Base-by-base conservation (phyloP, 768 basidiomycete species). In the Psilocybe sp. region DNA sequence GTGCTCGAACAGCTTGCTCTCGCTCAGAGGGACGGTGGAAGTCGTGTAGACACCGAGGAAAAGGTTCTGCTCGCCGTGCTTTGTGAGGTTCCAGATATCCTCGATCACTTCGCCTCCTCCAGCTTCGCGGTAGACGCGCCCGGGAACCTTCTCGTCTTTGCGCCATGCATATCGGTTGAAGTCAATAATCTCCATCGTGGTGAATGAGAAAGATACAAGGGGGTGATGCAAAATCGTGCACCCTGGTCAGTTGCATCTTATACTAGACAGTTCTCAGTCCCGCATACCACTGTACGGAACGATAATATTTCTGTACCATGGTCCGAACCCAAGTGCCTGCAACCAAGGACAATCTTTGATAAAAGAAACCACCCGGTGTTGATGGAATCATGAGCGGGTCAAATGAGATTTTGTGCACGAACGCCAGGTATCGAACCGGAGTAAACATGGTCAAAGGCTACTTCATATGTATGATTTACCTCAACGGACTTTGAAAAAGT, bases 51-150 rank as follows among this genome's bases (percentile, higher is more conserved):
- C 46, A 9, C 57, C 57, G 37, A 58, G 47, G 40, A 59, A 59
- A 10, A 59, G 47, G 47, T 56, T 56, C 41, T 59, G 58, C 37
- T 59, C 58, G 31, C 58, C 58, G 36, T 56, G 55, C 40, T 59
- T 59, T 33, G 52, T 59, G 45, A 59, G 50, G 19, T 59, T 56
- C 55, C 54, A 54, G 35, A 59, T 52, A 46, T 59, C 58, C 23
- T 59, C 58, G 35, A 59, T 53, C 18, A 54, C 51, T 37, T 59
- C 58, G 14, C 55, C 58, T 37, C 58, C 58, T 33, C 55, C 54
- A 16, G 55, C 55, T 37, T 59, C 58, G 35, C 58, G 54, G 14
- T 53, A 48, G 32, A 50, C 50, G 12, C 55, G 52, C 9, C 55
- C 52, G 6, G 55, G 44, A 13, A 54, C 48, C 2, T 46, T 50